Evolutionary conservation across 1,284 basidiomycete genomes (phyloP).

Genomic region (Rhodotorula sp.): DNA sequence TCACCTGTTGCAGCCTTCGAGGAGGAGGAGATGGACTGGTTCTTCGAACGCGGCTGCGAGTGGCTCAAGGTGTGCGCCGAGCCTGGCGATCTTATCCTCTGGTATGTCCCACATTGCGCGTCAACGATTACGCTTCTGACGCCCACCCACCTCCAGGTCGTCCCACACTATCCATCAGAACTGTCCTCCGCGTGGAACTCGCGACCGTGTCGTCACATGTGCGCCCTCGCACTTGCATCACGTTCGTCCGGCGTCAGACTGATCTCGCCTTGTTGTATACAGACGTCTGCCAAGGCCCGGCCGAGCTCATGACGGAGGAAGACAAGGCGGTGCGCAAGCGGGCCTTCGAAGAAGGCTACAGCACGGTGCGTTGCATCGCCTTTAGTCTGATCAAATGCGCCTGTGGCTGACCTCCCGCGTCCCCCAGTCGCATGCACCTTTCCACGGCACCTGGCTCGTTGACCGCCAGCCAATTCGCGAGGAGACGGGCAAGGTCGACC

Average conservation of each 20-base stretch:
- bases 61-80: constrained; percentile 28
- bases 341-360: constrained; percentile 7
- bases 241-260: too few relatives aligned
- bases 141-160: neutral
- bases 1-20: constrained; percentile 10
- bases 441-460: constrained; percentile 17
- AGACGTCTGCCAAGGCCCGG: constrained; percentile 31
- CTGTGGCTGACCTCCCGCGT: neutral
- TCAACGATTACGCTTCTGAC: neutral
- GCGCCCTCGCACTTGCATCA: too few relatives aligned
- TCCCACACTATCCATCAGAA: constrained; percentile 40
- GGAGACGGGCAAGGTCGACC: constrained; percentile 22
- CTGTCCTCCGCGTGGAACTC: constrained; percentile 10
- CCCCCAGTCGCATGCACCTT: constrained; percentile 13
- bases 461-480: constrained; percentile 6
- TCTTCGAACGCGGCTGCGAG: constrained; percentile 27
- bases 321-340: constrained; percentile 15
- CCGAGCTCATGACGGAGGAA: constrained; percentile 9
- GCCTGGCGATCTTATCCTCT: constrained; percentile 34
- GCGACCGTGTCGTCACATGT: constrained; percentile 29
- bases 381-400: neutral
- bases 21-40: constrained; percentile 28
- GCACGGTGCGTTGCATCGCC: constrained; percentile 11
- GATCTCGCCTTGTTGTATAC: too few relatives aligned
- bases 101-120: constrained; percentile 18